Evolutionary conservation across 179 eudicot species (phyloP), one percentile per base, ranked within the genome.

Genomic region (Corrigiola litoralis): DNA sequence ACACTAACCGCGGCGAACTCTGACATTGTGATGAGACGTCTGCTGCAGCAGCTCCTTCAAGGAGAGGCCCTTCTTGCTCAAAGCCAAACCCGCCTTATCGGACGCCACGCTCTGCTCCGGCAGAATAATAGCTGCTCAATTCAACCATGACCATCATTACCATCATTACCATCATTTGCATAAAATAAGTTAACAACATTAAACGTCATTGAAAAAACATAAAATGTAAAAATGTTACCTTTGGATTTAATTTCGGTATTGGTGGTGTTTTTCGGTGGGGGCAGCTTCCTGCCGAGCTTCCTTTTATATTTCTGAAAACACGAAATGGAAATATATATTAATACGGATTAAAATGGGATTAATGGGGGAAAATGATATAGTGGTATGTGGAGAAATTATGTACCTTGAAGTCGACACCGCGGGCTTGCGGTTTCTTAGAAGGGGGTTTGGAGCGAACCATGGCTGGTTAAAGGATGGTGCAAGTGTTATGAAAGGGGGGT

Each of bases 101-200:
- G 96, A 78, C 17, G 85, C 98, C 56, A 92, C 81, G 74, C 92
- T 92, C 78, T 92, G 98, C 73, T 92, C 96, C 32, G 95, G 98
- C 60, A 92, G 95, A 58, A 89, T 68, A 28, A 92, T 89, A 28
- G 87, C 96, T 89, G 82, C 68, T 52, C 76, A 70, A 41, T 23
- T 7, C 33, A 59, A 8, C 16, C 41, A 51, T 6, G 9, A 1
- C 14, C 17, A 55, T 9, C 28, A 37, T 12, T 23, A 23, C 4
- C 8, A 23, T 0, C 17, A 29, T 14, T 25, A 67, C 41, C 24
- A 11, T 20, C 49, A 44, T 6, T 1, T 13, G 18, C 25, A 18
- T 4, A 40, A 4, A 31, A 53, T 27, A 20, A 8, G 37, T 45
- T 21, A 20, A 5, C 34, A 38, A 50, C 28, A 10, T 9, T 50